Conservation (phyloP, 306 rosid species). For the Hippophae tibetana region DNA sequence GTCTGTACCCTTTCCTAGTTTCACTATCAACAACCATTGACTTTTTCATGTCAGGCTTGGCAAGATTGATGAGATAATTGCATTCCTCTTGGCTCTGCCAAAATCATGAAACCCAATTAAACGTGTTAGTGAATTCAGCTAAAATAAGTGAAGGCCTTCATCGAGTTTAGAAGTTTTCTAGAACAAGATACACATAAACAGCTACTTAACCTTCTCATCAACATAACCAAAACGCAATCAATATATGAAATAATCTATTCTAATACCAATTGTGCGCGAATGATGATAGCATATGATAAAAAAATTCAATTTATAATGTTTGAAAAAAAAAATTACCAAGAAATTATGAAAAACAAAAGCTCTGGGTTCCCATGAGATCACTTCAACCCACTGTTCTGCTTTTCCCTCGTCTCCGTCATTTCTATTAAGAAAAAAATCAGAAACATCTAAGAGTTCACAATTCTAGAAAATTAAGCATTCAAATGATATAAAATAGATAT, state of each 20-base stretch:
- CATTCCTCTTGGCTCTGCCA: slow-evolving; percentile 83
- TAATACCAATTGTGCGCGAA: not conserved
- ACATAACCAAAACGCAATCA: not conserved
- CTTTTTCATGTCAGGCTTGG: slow-evolving; percentile 74
- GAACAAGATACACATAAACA: not conserved
- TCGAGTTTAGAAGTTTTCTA: not conserved
- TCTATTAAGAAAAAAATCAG: slow-evolving; percentile 12
- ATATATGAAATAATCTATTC: not conserved
- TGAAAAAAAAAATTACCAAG: slow-evolving; percentile 38
- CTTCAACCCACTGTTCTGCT: slow-evolving; percentile 78
- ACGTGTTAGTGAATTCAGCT: slow-evolving; percentile 12
- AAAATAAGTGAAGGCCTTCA: not conserved
- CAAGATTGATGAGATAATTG: slow-evolving; percentile 62
- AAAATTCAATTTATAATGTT: not conserved
- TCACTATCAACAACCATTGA: slow-evolving; percentile 84
- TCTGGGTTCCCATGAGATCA: slow-evolving; percentile 95
- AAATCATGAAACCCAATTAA: slow-evolving; percentile 29
- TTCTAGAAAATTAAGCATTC: not conserved
- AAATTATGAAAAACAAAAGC: slow-evolving; percentile 88
- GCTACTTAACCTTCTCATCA: not conserved
- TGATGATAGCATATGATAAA: not conserved
- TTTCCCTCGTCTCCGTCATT: slow-evolving; percentile 34
- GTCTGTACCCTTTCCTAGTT: slow-evolving; percentile 92
- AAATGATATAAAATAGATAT: not conserved
- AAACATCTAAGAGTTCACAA: not conserved